Evolutionary conservation across 176 grass and related monocot genomes (phyloP).

Genomic region (Rhynchospora pubera): DNA sequence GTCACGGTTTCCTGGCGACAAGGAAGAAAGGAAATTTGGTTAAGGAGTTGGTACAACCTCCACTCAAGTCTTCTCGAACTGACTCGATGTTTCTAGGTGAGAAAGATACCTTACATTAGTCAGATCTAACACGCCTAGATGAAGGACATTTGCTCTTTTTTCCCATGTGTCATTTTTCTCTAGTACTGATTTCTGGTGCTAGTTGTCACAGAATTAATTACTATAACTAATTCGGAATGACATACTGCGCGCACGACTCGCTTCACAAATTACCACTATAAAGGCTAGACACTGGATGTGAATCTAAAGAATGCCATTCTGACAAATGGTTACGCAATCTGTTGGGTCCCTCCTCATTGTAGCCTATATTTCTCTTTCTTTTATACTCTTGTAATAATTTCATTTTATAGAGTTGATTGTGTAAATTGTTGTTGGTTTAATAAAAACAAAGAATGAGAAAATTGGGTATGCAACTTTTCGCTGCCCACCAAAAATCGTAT

Average conservation of each 20-base stretch:
- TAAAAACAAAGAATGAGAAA: too few relatives aligned
- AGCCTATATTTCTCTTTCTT: too few relatives aligned
- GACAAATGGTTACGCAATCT: too few relatives aligned
- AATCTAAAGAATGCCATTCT: too few relatives aligned
- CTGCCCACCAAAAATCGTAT: too few relatives aligned
- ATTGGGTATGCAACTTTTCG: too few relatives aligned
- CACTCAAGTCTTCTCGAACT: background rate
- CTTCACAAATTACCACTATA: background rate
- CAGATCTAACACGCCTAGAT: constrained; percentile 12
- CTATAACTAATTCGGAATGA: background rate
- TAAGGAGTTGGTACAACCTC: background rate
- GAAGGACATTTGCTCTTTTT: background rate
- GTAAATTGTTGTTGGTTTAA: too few relatives aligned
- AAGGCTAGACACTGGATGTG: too few relatives aligned
- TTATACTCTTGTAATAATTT: too few relatives aligned
- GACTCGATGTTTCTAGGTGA: background rate
- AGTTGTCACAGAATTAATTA: background rate
- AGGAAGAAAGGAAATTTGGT: background rate
- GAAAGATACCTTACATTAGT: constrained; percentile 11
- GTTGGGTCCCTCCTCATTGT: too few relatives aligned
- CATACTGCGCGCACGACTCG: background rate
- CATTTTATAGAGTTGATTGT: too few relatives aligned
- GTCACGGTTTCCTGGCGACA: background rate
- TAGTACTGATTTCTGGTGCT: background rate
- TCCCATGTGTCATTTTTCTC: background rate